Base-by-base conservation (phyloP, 306 rosid species). In the Lathyrus aphaca region DNA sequence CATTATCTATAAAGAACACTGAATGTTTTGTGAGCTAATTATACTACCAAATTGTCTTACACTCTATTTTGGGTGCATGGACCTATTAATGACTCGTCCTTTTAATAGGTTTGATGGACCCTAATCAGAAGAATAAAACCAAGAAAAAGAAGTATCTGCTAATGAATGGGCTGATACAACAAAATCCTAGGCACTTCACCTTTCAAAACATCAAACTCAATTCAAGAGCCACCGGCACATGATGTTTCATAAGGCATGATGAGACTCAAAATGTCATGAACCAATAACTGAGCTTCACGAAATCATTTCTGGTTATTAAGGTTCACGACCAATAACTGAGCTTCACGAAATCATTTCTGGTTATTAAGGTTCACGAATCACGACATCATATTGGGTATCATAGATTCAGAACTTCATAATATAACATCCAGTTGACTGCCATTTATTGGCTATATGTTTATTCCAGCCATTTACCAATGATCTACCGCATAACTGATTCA, bases 301-400 rank as follows among this genome's bases (percentile, higher is more conserved):
- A 57, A 43, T 70, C 55, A 70, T 70, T 56, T 70, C 29, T 23
- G 25, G 48, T 71, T 58, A 65, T 30, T 32, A 18, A 32, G n/a
- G n/a, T n/a, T n/a, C n/a, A n/a, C n/a, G n/a, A 70, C 44, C 17
- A 42, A 46, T 70, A 55, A 70, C 27, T 40, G 45, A 58, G 39
- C 75, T 71, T 71, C 67, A 43, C 58, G n/a, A 11, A 57, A 43
- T 70, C 55, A 70, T 70, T 56, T 70, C 29, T 23, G 25, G 48
- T 71, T 58, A 65, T 30, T 32, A 18, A 32, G 60, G 38, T 38
- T 63, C 45, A 50, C 8, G 43, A 62, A 50, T 53, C 15, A 32
- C 8, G 9, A 32, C 2, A 54, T 43, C 68, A 27, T 71, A 18
- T 18, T 60, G 51, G 6, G 27, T 44, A 32, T 13, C 49, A 45